phyloP scores from a whole-genome alignment of 2,329 filamentous ascomycete species.

The Cytospora piceae region DNA sequence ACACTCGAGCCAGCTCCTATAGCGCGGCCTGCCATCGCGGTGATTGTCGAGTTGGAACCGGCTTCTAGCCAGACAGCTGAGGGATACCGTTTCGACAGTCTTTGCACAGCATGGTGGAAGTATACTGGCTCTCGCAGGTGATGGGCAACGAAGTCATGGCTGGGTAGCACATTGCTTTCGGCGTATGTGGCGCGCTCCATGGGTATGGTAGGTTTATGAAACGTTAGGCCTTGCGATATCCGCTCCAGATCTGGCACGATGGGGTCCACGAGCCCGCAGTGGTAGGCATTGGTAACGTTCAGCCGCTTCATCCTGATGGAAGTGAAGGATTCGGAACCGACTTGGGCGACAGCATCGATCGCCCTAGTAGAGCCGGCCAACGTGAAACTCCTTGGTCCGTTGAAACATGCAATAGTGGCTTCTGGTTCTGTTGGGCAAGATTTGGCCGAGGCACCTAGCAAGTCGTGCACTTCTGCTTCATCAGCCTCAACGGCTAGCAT shows the following conservation, averaged over 20 bases:
- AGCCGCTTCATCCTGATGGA: slow-evolving; percentile 43
- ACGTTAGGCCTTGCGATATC: neutral
- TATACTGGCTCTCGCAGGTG: neutral
- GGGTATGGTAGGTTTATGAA: neutral
- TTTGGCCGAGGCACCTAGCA: neutral
- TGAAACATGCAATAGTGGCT: slow-evolving; percentile 51
- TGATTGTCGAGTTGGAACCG: slow-evolving; percentile 44
- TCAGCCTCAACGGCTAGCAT: slow-evolving; percentile 43
- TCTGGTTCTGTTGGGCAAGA: neutral
- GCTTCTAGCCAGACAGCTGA: slow-evolving; percentile 46
- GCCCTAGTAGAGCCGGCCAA: slow-evolving; percentile 43
- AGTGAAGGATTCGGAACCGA: slow-evolving; percentile 40
- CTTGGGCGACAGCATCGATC: slow-evolving; percentile 38
- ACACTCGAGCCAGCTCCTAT: slow-evolving; percentile 20
- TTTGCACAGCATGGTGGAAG: neutral
- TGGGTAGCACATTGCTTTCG: neutral
- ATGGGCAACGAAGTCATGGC: neutral
- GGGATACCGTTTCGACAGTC: slow-evolving; percentile 30
- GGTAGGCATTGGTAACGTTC: slow-evolving; percentile 52
- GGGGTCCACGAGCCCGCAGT: slow-evolving; percentile 46
- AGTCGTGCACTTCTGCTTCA: slow-evolving; percentile 2
- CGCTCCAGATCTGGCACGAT: slow-evolving; percentile 33
- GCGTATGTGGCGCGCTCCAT: neutral
- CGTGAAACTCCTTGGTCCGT: slow-evolving; percentile 47
- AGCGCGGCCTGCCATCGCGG: slow-evolving; percentile 40